Conservation (phyloP, 169 alveolate species). For the Plasmodium inui region DNA sequence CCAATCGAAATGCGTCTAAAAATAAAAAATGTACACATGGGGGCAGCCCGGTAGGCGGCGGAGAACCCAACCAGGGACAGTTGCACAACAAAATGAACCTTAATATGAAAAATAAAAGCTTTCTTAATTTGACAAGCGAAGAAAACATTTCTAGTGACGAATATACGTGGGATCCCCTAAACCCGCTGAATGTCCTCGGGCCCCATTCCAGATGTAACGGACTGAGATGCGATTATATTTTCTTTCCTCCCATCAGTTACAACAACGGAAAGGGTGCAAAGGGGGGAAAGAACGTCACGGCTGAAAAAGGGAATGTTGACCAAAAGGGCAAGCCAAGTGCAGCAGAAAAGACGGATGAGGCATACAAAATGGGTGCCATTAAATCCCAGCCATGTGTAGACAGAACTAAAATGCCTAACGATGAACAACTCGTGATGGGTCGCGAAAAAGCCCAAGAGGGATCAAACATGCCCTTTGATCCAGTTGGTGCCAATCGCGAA, state of each 20-base stretch:
- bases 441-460: neutral
- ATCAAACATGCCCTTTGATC: neutral
- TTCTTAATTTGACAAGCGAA: neutral
- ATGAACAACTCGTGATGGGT: neutral
- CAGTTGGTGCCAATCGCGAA: neutral
- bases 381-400: neutral
- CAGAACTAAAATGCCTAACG: neutral
- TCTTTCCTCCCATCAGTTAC: conserved; percentile 88
- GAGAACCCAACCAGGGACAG: neutral
- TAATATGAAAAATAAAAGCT: neutral
- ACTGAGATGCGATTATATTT: conserved; percentile 90
- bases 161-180: conserved; percentile 92
- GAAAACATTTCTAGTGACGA: conserved; percentile 74
- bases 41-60: neutral
- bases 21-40: conserved; percentile 1
- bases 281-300: neutral
- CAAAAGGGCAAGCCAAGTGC: neutral
- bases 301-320: neutral
- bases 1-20: neutral
- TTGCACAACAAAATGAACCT: neutral
- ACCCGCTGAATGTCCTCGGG: conserved; percentile 90
- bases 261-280: neutral
- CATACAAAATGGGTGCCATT: neutral
- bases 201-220: conserved; percentile 92
- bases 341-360: neutral